These are phyloP conservation scores for Bipolaris bicolor DNA, from an alignment of 2,329 filamentous ascomycete species.

Conservation along the genomic window DNA sequence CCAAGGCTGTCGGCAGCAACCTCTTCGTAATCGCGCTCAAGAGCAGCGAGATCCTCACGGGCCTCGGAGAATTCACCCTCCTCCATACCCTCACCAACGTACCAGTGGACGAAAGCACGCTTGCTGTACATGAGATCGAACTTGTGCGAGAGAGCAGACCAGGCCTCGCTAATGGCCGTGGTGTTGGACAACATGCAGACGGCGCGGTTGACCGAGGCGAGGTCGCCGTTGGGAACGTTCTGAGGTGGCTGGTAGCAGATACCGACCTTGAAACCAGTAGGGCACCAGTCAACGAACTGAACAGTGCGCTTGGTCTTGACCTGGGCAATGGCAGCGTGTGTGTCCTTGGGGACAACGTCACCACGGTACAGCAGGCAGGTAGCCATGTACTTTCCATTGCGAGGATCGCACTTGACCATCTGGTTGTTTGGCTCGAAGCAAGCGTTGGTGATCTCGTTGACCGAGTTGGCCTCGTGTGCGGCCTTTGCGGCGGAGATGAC, in stretches of 20 bases:
- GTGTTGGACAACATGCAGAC: constrained; percentile 99
- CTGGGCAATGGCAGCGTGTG: constrained; percentile 87
- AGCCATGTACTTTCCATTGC: constrained; percentile 99
- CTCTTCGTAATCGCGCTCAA: constrained; percentile 97
- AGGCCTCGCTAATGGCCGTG: constrained; percentile 97
- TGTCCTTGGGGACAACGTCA: constrained; percentile 96
- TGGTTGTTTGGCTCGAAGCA: constrained; percentile 99
- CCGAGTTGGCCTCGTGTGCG: constrained; percentile 96
- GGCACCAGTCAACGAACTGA: constrained; percentile 99
- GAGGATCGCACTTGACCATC: constrained; percentile 99
- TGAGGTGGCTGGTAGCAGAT: constrained; percentile 99
- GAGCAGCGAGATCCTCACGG: constrained; percentile 94
- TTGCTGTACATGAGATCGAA: constrained; percentile 99
- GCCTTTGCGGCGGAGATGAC: constrained; percentile 95
- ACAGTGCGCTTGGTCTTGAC: constrained; percentile 99
- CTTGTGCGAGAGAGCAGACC: constrained; percentile 94
- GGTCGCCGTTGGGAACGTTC: constrained; percentile 94
- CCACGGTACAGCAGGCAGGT: constrained; percentile 98
- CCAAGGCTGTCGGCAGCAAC: constrained; percentile 93
- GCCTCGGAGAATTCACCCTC: constrained; percentile 99
- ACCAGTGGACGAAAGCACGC: constrained; percentile 99
- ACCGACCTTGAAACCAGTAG: constrained; percentile 99
- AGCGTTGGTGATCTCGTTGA: constrained; percentile 97
- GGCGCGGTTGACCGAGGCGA: constrained; percentile 97
- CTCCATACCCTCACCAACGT: constrained; percentile 99